Conservation (phyloP, 225 moss, liverwort and hornwort species). For the Marchantia paleacea region DNA sequence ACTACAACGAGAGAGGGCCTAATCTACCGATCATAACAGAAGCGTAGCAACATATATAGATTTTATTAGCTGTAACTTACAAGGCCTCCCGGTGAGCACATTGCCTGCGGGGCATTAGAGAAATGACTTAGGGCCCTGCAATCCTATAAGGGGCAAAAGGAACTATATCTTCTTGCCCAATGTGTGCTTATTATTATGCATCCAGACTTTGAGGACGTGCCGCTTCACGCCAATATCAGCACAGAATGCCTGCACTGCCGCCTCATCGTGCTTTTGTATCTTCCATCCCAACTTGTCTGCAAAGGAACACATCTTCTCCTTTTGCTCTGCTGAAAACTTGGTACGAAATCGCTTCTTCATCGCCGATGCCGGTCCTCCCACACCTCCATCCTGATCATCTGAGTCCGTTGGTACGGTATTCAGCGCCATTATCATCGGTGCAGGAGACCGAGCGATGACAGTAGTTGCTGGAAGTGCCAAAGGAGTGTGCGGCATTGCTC, state of each 20-base stretch:
- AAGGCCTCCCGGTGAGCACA: slow-evolving; percentile 55
- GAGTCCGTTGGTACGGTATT: slow-evolving; percentile 84
- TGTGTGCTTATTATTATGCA: slow-evolving; percentile 99
- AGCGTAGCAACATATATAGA: slow-evolving; percentile 48
- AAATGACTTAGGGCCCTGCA: slow-evolving; percentile 49
- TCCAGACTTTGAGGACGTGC: slow-evolving; percentile 99
- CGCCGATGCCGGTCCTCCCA: slow-evolving; percentile 80
- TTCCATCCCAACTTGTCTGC: slow-evolving; percentile 99
- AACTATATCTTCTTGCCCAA: slow-evolving; percentile 83
- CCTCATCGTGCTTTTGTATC: slow-evolving; percentile 99
- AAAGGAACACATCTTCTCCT: slow-evolving; percentile 92
- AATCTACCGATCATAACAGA: slow-evolving; percentile 32
- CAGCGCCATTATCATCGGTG: slow-evolving; percentile 72
- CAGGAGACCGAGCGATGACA: slow-evolving; percentile 74
- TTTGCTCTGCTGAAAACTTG: slow-evolving; percentile 93
- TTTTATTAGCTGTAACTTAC: slow-evolving; percentile 59
- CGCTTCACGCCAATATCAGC: slow-evolving; percentile 91
- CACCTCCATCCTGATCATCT: slow-evolving; percentile 87
- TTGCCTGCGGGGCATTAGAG: slow-evolving; percentile 46
- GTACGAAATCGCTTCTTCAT: slow-evolving; percentile 98
- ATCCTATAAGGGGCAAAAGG: slow-evolving; percentile 49
- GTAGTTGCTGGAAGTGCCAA: slow-evolving; percentile 69
- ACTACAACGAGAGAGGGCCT: slow-evolving; percentile 31
- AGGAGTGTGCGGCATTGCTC: slow-evolving; percentile 66
- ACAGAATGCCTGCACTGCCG: slow-evolving; percentile 96